Evolutionary conservation across 306 rosid species (phyloP), one percentile per base, ranked within the genome.

Genomic region (Ochetophila trinervis): DNA sequence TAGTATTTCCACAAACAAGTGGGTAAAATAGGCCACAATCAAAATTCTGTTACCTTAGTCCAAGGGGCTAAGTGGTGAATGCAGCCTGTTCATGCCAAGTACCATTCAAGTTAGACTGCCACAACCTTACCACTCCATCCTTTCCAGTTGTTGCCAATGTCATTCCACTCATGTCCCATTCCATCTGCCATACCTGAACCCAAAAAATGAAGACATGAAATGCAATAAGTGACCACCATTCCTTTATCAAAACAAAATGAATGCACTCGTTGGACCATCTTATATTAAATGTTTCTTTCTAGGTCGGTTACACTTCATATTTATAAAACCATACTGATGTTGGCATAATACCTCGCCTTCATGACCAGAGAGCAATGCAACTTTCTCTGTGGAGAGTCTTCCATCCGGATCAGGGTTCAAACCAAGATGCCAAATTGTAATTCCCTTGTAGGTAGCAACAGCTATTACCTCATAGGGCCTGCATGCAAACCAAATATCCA

Each of bases 101-200:
- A 12, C 99, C 97, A 44, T 84, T 87, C 66, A 93, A 82, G 71
- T 84, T 90, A 40, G 96, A 82, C 77, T 93, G 97, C 97, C 97
- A 93, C 71, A 93, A 68, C 34, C 97, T 73, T 17, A 90, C 85
- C 73, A 81, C 70, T 66, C 94, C 91, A 66, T 93, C 99, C 2
- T 71, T 74, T 53, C 91, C 99, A 2, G 97, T 76, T 60, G 87
- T 80, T 63, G 97, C 99, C 81, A 90, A 87, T 4, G 94, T 93
- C 99, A 90, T 93, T 76, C 99, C 99, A 76, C 97, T 91, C 86
- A 87, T 84, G 76, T 93, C 96, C 97, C 97, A 93, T 70, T 90
- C 91, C 97, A 93, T 84, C 71, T 93, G 88, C 97, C 97, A 87
- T 35, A 86, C 94, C 99, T 93, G 67, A 65, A 62, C 63, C 67